phyloP scores from a whole-genome alignment of 2,329 filamentous ascomycete genomes.

The Paraphaeosphaeria sporulosa region DNA sequence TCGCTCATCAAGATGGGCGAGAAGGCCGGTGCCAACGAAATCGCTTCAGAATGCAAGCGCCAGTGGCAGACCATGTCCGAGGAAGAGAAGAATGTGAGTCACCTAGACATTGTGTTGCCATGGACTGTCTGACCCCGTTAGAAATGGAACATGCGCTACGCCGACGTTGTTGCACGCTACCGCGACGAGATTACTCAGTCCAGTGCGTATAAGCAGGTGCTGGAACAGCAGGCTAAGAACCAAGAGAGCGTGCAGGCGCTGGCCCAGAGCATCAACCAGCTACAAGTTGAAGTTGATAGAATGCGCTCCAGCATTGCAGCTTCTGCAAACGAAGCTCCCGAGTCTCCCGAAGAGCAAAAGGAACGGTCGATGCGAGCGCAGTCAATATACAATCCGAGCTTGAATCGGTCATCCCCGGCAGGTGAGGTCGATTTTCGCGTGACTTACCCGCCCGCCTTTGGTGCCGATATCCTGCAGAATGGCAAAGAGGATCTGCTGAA shows the following conservation, averaged over 20 bases:
- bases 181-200: constrained; percentile 49
- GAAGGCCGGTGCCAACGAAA: constrained; percentile 50
- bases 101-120: background rate
- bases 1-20: constrained; percentile 44
- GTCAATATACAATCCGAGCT: constrained; percentile 43
- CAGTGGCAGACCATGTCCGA: constrained; percentile 50
- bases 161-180: constrained; percentile 49
- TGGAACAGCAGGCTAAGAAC: constrained; percentile 48
- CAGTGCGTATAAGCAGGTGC: constrained; percentile 45
- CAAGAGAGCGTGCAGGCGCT: constrained; percentile 50
- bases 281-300: constrained; percentile 49
- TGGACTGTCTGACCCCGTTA: constrained; percentile 25
- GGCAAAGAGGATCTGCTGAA: constrained; percentile 61
- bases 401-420: constrained; percentile 49
- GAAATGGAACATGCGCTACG: constrained; percentile 53
- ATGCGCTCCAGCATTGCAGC: constrained; percentile 46
- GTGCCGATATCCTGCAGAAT: constrained; percentile 57
- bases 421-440: constrained; percentile 58
- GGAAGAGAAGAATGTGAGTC: constrained; percentile 46
- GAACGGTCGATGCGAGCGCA: constrained; percentile 35
- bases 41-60: constrained; percentile 50
- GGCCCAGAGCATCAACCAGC: constrained; percentile 50
- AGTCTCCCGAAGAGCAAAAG: constrained; percentile 26
- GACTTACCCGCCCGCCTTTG: constrained; percentile 57
- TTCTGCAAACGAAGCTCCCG: constrained; percentile 30